These are phyloP conservation scores for Pezicula neosporulosa DNA, from an alignment of 2,329 filamentous ascomycete species.

Conservation along the genomic window DNA sequence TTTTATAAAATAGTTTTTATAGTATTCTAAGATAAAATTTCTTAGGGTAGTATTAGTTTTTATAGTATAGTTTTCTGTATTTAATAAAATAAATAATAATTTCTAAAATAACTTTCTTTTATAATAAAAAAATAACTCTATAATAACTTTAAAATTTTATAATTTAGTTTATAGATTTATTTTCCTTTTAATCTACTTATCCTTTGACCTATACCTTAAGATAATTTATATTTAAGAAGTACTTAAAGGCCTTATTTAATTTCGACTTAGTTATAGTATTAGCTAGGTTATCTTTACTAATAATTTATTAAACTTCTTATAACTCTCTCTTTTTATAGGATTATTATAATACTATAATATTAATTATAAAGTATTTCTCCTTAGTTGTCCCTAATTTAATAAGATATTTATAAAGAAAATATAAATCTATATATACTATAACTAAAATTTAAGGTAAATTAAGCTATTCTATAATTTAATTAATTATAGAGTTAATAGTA, in stretches of 20 bases:
- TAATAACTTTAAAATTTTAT: too few species aligned
- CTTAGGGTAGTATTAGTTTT: too few species aligned
- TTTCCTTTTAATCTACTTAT: constrained; percentile 2
- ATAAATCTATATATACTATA: constrained; percentile 13
- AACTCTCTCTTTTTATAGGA: constrained; percentile 14
- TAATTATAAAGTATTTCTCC: constrained; percentile 16
- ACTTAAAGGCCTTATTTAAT: constrained; percentile 5
- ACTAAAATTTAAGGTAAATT: too few species aligned
- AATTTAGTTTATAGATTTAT: too few species aligned
- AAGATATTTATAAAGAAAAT: constrained; percentile 14
- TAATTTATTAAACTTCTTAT: constrained; percentile 13
- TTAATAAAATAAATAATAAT: too few species aligned
- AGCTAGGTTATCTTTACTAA: constrained; percentile 6
- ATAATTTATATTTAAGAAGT: constrained; percentile 8
- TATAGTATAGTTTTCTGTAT: too few species aligned
- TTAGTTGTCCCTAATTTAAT: constrained; percentile 12
- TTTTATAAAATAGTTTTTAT: too few species aligned
- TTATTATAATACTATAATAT: constrained; percentile 19
- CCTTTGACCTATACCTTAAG: constrained; percentile 1
- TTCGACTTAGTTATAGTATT: constrained; percentile 12
- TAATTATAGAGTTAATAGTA: constrained; percentile 5
- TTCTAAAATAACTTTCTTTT: too few species aligned
- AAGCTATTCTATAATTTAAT: too few species aligned
- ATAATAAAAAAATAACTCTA: too few species aligned
- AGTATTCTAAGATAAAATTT: too few species aligned